Conservation (phyloP, 192 early-diverging fungal genomes). For the Geranomyces michiganensis region DNA sequence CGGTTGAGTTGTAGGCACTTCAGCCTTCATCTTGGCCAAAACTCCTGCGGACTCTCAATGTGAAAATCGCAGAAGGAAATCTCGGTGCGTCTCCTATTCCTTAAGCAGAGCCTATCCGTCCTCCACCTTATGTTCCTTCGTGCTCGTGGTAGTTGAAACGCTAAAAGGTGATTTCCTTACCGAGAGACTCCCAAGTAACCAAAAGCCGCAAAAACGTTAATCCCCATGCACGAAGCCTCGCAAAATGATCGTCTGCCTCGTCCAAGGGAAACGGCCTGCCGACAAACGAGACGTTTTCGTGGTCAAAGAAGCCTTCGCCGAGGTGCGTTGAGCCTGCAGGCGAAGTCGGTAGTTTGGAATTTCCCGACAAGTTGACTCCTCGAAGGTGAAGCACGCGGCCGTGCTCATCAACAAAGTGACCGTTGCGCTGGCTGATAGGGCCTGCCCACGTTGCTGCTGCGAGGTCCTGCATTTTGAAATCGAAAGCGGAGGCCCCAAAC, state of each 20-base stretch:
- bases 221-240: conserved; percentile 73
- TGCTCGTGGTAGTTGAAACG: too few species aligned
- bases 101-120: too few species aligned
- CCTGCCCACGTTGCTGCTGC: too few species aligned
- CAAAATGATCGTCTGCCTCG: conserved; percentile 76
- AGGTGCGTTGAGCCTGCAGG: conserved; percentile 71
- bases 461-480: too few species aligned
- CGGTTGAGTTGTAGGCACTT: too few species aligned
- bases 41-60: background rate
- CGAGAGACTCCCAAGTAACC: conserved; percentile 80
- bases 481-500: too few species aligned
- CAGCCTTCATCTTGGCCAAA: background rate
- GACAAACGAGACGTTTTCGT: conserved; percentile 75
- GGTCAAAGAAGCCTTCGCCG: conserved; percentile 67
- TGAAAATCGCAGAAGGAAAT: too few species aligned
- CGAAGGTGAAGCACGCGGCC: conserved; percentile 49
- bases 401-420: conserved; percentile 43
- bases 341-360: conserved; percentile 72
- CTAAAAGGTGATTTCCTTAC: conserved; percentile 19
- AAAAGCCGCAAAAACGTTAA: conserved; percentile 77
- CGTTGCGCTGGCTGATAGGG: background rate
- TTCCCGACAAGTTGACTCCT: conserved; percentile 80
- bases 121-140: too few species aligned
- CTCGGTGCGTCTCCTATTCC: too few species aligned
- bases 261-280: conserved; percentile 76